Conservation (phyloP, 2,329 filamentous ascomycete species). For the Colletotrichum limetticola region DNA sequence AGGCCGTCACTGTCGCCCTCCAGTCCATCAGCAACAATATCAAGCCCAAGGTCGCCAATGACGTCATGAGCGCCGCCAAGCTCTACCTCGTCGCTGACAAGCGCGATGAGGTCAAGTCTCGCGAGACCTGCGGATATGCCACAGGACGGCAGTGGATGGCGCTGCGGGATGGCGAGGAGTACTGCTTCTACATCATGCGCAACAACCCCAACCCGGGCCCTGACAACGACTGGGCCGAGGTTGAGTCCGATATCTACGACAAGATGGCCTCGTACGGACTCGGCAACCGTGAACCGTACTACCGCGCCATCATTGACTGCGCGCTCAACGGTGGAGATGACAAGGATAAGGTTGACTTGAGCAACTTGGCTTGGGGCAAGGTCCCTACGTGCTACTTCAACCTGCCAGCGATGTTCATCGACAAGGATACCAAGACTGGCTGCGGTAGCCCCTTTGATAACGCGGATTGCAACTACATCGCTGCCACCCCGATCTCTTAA, state of each 20-base stretch:
- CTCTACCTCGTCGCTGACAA: constrained; percentile 20
- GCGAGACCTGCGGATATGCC: constrained; percentile 7
- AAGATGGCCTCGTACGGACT: constrained; percentile 14
- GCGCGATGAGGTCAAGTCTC: background rate
- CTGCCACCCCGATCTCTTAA: background rate
- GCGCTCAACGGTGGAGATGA: constrained; percentile 5
- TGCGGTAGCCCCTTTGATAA: constrained; percentile 16
- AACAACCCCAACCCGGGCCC: constrained; percentile 6
- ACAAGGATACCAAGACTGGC: constrained; percentile 5
- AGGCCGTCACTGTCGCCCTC: constrained; percentile 5
- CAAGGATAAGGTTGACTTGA: constrained; percentile 43
- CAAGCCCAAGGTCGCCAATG: constrained; percentile 30
- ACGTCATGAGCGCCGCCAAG: constrained; percentile 16
- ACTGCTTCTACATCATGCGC: constrained; percentile 28
- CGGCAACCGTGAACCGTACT: constrained; percentile 7
- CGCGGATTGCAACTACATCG: background rate
- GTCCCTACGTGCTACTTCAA: constrained; percentile 54
- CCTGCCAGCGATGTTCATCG: constrained; percentile 17
- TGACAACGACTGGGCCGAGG: constrained; percentile 20
- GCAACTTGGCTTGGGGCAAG: constrained; percentile 56
- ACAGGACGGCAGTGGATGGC: constrained; percentile 10
- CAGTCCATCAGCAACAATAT: constrained; percentile 20
- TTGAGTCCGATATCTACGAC: background rate
- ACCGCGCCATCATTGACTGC: constrained; percentile 17
- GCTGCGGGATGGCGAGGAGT: constrained; percentile 3